Evolutionary conservation across 345 rosid genomes (phyloP).

Genomic region (Euphorbia peplus): DNA sequence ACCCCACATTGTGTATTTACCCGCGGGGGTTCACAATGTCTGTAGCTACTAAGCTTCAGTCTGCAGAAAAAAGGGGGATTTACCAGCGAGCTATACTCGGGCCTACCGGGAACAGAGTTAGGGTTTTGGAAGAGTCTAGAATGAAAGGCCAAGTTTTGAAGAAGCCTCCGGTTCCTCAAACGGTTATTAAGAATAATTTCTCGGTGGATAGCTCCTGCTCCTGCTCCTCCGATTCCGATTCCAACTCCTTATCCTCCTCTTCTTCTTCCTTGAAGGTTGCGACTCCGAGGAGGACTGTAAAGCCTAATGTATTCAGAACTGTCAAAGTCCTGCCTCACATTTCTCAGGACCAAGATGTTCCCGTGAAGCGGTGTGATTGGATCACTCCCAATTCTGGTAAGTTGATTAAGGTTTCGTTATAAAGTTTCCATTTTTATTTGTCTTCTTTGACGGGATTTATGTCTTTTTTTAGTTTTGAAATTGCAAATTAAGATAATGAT

Average conservation of each 20-base stretch:
- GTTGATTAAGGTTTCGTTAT: conserved; percentile 1
- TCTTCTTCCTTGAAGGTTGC: conserved; percentile 41
- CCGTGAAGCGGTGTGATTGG: conserved; percentile 86
- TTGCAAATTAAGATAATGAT: not conserved
- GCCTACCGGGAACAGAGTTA: conserved; percentile 65
- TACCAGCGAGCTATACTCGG: conserved; percentile 64
- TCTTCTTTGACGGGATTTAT: not conserved
- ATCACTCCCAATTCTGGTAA: conserved; percentile 81
- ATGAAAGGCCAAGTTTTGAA: conserved; percentile 40
- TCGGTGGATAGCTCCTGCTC: conserved; percentile 56
- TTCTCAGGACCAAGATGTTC: conserved; percentile 32
- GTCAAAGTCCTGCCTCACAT: conserved; percentile 26
- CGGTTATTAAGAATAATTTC: conserved; percentile 38
- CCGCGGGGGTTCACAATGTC: conserved; percentile 27
- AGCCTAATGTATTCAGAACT: conserved; percentile 35
- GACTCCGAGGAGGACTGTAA: conserved; percentile 33
- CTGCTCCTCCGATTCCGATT: conserved; percentile 58
- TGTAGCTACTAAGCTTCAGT: conserved; percentile 39
- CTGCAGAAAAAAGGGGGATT: conserved; percentile 35
- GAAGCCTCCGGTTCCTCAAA: conserved; percentile 33
- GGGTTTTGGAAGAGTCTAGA: conserved; percentile 39
- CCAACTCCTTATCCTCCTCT: conserved; percentile 27
- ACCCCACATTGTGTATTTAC: not conserved
- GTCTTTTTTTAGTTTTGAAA: not conserved
- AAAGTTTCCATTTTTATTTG: not conserved